Base-by-base conservation (phyloP, 495 filamentous ascomycete genomes). In the Penicillium robsamsonii region DNA sequence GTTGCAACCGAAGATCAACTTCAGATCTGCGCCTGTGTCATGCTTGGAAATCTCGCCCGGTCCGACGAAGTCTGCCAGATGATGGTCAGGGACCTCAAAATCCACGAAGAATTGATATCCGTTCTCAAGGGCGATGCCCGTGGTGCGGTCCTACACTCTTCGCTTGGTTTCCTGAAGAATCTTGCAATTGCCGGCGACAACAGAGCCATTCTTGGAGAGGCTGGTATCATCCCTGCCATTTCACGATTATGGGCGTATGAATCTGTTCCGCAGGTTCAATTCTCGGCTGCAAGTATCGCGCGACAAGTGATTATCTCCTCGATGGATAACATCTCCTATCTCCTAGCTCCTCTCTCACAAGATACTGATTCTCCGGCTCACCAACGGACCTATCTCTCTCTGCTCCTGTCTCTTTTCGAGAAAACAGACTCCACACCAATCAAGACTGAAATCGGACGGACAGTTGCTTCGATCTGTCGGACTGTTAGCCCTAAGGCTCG, bases 81-180 rank as follows among this genome's bases (percentile, higher is more conserved):
- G 37, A 81, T 92, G 51, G 81, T 89, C 5, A 71, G 72, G 13
- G 67, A 78, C 3, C 60, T 74, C 10, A 70, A 74, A 6, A 74
- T 90, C 6, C 84, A 88, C 51, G 65, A 71, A 9, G 73, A 80
- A 2, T 66, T 93, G 8, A 75, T 84, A 35, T 54, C 64, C 0
- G 79, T 86, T 31, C 71, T 91, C 12, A 68, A 70, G 8, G 70
- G 68, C 4, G 68, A 74, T 18, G 60, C 73, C 10, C 73, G 71
- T 22, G 73, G 70, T 8, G 80, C 84, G 25, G 78, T 89, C 0
- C 72, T 88, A 3, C 87, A 91, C 66, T 80, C 87, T 9, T 74
- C 78, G 5, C 76, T 91, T 8, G 81, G 87, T n/a, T 90, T 92
- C 60, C 72, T 92, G 51, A 92, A 90, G 63, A 93, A 94, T 61